Conservation (phyloP, 2,329 filamentous ascomycete species). For the Aspergillus uvarum region DNA sequence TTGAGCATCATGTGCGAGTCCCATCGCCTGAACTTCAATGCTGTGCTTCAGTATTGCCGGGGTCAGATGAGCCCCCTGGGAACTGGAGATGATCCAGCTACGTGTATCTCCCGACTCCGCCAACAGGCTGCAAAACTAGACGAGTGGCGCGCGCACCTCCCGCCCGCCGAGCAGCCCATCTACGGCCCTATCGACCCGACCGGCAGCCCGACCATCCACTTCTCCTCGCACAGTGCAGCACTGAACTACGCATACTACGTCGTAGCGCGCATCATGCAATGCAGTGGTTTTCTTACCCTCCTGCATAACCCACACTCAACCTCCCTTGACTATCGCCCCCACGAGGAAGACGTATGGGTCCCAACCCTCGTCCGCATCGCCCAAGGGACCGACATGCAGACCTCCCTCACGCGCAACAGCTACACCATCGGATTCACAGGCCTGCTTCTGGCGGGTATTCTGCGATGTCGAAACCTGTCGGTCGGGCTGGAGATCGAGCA, state of each 20-base stretch:
- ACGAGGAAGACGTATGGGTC: conserved; percentile 15
- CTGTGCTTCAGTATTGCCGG: conserved; percentile 5
- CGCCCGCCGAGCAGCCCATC: no score
- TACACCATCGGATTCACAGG: conserved; percentile 30
- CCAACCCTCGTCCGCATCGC: conserved; percentile 16
- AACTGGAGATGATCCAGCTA: no score
- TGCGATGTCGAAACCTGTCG: conserved; percentile 20
- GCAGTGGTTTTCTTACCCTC: neutral
- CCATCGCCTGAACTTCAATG: conserved; percentile 20
- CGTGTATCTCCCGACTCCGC: no score
- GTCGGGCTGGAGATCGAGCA: conserved; percentile 18
- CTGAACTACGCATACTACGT: conserved; percentile 27
- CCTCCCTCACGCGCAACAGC: conserved; percentile 18
- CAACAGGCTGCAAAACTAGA: conserved; percentile 10
- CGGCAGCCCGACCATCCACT: conserved; percentile 6
- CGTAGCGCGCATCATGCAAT: conserved; percentile 27
- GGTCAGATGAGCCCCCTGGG: no score
- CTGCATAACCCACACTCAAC: no score
- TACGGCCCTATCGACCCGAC: no score
- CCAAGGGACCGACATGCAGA: conserved; percentile 17
- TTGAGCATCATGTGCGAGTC: conserved; percentile 28
- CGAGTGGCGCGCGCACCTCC: conserved; percentile 10
- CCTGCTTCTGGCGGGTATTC: conserved; percentile 21
- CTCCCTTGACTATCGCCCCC: neutral
- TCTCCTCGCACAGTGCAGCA: conserved; percentile 24